Percentiles rank a stretch among this genome's conserved stretches.
phyloP scores from a whole-genome alignment of 1,284 basidiomycete species.

The Tranzscheliella williamsii region DNA sequence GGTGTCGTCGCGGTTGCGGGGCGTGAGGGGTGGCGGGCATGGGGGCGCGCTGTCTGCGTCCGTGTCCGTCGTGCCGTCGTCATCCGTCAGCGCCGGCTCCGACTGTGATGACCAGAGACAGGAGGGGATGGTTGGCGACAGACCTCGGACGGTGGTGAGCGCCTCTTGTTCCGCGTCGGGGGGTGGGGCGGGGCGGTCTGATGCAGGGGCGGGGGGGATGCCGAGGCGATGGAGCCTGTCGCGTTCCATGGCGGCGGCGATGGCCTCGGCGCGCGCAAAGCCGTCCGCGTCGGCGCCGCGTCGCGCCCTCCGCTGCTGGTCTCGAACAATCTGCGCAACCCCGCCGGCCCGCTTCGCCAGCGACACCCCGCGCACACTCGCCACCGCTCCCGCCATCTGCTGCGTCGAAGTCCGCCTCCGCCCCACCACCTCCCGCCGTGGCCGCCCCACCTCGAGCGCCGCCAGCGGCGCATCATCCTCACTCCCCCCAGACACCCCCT shows the following conservation, averaged over 20 bases:
- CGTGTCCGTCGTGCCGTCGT: slow-evolving; percentile 4
- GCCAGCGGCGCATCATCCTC: no score
- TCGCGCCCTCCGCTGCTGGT: no score
- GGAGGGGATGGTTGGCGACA: slow-evolving; percentile 34
- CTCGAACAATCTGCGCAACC: no score
- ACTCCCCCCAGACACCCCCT: no score
- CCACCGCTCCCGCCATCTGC: no score
- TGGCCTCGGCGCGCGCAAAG: slow-evolving; percentile 25
- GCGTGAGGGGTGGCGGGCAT: no score
- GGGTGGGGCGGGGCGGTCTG: neutral
- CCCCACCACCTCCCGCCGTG: no score
- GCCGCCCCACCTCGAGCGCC: no score
- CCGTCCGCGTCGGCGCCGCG: slow-evolving; percentile 25
- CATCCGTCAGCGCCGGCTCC: slow-evolving; percentile 3
- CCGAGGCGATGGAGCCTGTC: slow-evolving; percentile 20
- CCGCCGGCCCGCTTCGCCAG: no score
- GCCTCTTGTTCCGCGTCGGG: neutral
- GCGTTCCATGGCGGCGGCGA: slow-evolving; percentile 27
- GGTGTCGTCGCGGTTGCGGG: neutral
- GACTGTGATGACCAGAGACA: slow-evolving; percentile 34
- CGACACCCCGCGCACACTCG: no score
- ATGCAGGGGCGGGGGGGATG: slow-evolving; percentile 2
- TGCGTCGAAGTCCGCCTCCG: no score
- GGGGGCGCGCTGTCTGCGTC: neutral
- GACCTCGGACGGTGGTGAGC: slow-evolving; percentile 10